Evolutionary conservation across 2,329 filamentous ascomycete genomes (phyloP).

Genomic region (Penicillium griseofulvum): DNA sequence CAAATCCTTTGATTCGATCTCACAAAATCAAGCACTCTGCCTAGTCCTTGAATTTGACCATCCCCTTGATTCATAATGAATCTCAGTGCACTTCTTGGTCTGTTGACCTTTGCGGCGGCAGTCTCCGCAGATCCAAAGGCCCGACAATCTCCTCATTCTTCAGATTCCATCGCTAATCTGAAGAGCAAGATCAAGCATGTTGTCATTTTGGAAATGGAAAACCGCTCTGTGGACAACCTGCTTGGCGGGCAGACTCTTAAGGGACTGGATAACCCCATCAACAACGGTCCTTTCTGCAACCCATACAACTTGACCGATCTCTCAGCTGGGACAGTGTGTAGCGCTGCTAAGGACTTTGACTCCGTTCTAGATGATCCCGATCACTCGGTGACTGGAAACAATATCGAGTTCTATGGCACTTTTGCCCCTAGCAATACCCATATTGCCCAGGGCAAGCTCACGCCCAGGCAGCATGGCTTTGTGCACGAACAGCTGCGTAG

Average conservation of each 20-base stretch:
- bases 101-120: constrained; percentile 26
- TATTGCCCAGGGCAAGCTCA: constrained; percentile 34
- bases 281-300: constrained; percentile 46
- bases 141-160: constrained; percentile 6
- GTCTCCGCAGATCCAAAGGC: constrained; percentile 13
- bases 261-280: constrained; percentile 44
- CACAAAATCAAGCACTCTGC: neutral
- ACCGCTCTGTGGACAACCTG: constrained; percentile 48
- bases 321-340: constrained; percentile 31
- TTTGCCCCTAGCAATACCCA: constrained; percentile 40
- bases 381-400: constrained; percentile 45
- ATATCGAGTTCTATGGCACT: constrained; percentile 45
- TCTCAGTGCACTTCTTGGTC: constrained; percentile 22
- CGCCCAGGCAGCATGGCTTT: constrained; percentile 39
- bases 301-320: constrained; percentile 38
- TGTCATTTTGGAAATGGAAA: constrained; percentile 42
- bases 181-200: constrained; percentile 40
- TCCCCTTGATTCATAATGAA: constrained; percentile 17
- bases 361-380: constrained; percentile 45
- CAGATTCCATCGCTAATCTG: constrained; percentile 24
- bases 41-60: neutral
- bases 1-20: neutral
- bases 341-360: constrained; percentile 39
- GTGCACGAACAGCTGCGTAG: constrained; percentile 42
- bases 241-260: constrained; percentile 41